phyloP scores from a whole-genome alignment of 2,329 filamentous ascomycete species.

The Talaromyces amestolkiae region DNA sequence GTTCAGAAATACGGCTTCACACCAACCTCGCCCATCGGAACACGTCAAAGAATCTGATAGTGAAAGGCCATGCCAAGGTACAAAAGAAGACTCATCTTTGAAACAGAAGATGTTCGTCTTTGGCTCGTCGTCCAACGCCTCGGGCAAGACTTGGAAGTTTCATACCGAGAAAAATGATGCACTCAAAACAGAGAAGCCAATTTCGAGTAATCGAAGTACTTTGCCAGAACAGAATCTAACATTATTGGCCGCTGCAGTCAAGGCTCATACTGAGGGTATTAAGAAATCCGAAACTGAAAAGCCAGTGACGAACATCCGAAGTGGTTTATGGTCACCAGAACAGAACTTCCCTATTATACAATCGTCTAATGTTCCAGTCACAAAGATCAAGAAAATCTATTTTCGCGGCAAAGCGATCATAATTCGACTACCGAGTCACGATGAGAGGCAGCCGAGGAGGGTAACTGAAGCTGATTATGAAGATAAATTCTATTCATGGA shows the following conservation, averaged over 20 bases:
- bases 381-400: too few relatives aligned
- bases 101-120: neutral
- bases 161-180: neutral
- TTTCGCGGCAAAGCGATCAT: neutral
- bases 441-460: constrained; percentile 1
- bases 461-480: neutral
- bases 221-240: neutral
- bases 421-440: neutral
- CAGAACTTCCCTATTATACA: neutral
- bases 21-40: neutral
- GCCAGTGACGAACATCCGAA: neutral
- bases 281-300: neutral
- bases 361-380: neutral
- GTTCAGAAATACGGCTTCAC: neutral
- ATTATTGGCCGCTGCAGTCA: neutral
- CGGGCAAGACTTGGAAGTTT: neutral
- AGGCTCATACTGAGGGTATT: neutral
- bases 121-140: neutral
- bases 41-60: neutral
- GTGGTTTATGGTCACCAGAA: neutral
- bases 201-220: neutral
- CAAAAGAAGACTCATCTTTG: neutral
- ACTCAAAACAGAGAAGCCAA: neutral
- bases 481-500: neutral
- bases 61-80: neutral